Base-by-base conservation (phyloP, 768 basidiomycete species). In the Brasilioporus rufonigricans region DNA sequence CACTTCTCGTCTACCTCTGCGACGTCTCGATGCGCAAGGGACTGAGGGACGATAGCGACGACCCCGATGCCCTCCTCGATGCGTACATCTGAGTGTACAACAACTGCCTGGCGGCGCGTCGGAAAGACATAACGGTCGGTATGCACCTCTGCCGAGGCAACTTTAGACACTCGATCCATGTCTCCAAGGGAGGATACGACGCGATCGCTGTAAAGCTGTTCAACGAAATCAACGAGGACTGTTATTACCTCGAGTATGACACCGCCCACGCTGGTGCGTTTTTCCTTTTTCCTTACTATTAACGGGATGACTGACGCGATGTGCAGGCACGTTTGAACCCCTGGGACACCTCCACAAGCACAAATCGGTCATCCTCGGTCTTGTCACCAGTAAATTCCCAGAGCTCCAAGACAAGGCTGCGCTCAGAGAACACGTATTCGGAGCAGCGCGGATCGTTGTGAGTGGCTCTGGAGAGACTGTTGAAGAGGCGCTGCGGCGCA, bases 21-120 rank as follows among this genome's bases (percentile, higher is more conserved):
- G 76, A 77, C 53, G 82, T 85, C 56, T 64, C 64, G 1, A 80
- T 80, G 74, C 68, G 78, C 43, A 60, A 76, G 58, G 80, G 79
- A 19, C 85, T 90, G 83, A 76, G 77, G 63, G 76, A 74, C 24
- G 80, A 78, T 40, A 82, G 81, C 0, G 75, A 82, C 19, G 84
- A 91, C 69, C 78, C 82, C 18, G 82, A 80, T 48, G 78, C 78
- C 4, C 76, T 91, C 41, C 76, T 91, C 19, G 80, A 88, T 53
- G 81, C 81, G 68, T 88, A 74, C 56, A 75, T 77, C 61, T 63
- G 70, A 57, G 63, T 74, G 39, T 77, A 75, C 66, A 73, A 71
- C 56, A 67, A 67, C 36, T 69, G 72, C 56, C 61, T 80, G n/a
- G 58, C 68, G 48, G 65, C 61, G 32, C 71, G 70, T 43, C 76